Evolutionary conservation across 129 eudicot genomes (phyloP), one percentile per base, ranked within the genome.

Genomic region (Artemisia annua): DNA sequence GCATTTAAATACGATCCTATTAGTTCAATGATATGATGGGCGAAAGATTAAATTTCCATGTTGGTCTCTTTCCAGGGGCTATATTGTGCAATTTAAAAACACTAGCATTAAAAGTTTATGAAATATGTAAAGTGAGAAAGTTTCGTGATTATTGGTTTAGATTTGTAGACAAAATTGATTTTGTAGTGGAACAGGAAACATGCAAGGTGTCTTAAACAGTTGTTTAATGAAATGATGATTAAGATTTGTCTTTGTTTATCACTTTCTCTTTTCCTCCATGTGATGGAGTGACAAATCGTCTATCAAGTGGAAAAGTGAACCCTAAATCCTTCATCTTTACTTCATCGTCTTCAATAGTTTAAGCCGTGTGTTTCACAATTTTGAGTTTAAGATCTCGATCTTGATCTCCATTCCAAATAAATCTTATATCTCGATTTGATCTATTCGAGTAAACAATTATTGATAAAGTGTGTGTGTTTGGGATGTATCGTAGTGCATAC

Each of bases 261-360:
- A 3, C 73, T 78, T 78, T 71, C 22, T 13, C 67, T 72, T 78
- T 70, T 65, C 59, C 49, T 63, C 67, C 82, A 78, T 71, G 82
- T 78, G 82, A 78, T 52, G 81, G 77, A 78, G 82, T 71, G 77
- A 63, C 70, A 78, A 71, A 71, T 71, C 82, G 66, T 53, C 66
- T 63, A 55, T 63, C 72, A 71, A 78, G 60, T 70, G 72, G 76
- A 70, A 77, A 77, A 78, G 81, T 63, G 67, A 63, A 28, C 77
- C 77, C 77, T 63, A 53, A 78, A 54, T 63, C 77, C 82, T 78
- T 78, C 82, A 53, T 70, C 67, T 71, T 63, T 56, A 78, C 82
- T 78, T 73, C 69, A 68, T 10, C 61, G 14, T 18, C 65, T 74
- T 54, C 72, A 12, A 63, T 51, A 50, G 18, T 65, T 63, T 63